A percentile compares a stretch with the other conserved stretches of the same genome.
These are phyloP conservation scores for Ceratocystis lukuohia DNA, from an alignment of 2,329 filamentous ascomycete genomes.

Conservation along the genomic window DNA sequence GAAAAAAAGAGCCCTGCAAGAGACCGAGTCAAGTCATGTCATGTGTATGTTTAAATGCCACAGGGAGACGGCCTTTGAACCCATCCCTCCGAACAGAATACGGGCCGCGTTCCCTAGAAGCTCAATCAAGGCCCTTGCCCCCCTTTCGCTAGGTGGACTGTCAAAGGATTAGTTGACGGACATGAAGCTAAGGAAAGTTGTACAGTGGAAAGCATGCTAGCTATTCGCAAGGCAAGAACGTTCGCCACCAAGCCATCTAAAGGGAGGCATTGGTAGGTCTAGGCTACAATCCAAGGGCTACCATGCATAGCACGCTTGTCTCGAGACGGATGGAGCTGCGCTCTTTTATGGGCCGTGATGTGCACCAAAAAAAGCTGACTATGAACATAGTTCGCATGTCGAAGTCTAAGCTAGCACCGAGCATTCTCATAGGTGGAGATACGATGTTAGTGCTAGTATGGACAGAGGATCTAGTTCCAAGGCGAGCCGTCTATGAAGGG, in stretches of 20 bases:
- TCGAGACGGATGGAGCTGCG: background rate
- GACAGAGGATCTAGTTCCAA: too few relatives aligned
- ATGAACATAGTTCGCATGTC: too few relatives aligned
- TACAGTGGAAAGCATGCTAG: background rate
- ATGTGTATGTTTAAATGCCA: background rate
- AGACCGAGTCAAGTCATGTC: background rate
- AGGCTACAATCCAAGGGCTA: background rate
- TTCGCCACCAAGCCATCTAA: background rate
- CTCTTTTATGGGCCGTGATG: too few relatives aligned
- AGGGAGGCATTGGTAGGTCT: background rate
- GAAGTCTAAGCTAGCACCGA: too few relatives aligned
- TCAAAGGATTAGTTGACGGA: background rate
- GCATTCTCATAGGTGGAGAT: too few relatives aligned
- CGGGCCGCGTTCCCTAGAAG: background rate
- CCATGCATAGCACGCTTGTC: background rate
- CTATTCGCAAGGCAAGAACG: background rate
- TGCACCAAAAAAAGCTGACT: too few relatives aligned
- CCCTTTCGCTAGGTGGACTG: background rate
- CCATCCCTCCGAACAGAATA: background rate
- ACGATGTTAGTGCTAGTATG: too few relatives aligned
- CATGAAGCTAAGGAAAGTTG: background rate
- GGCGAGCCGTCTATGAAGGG: too few relatives aligned
- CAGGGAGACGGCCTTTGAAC: background rate
- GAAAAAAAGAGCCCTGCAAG: background rate
- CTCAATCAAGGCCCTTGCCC: background rate